Conservation (phyloP, 2,329 filamentous ascomycete species). For the Beauveria pseudobassiana region DNA sequence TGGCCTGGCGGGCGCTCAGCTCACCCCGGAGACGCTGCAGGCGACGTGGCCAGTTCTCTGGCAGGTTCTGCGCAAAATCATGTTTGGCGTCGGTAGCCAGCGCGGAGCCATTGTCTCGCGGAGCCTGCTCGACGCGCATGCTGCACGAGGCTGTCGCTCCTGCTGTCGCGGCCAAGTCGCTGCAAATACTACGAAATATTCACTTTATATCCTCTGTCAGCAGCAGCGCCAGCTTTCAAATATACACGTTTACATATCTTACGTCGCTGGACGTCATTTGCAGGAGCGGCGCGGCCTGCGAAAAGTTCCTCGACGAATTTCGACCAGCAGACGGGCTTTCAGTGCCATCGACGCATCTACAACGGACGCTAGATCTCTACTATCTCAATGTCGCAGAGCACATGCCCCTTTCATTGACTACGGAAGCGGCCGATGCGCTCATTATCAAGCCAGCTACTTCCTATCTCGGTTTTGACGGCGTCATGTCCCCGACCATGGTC, state of each 20-base stretch:
- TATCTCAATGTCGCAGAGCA: conserved; percentile 85
- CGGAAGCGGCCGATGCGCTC: conserved; percentile 61
- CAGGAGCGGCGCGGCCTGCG: conserved; percentile 57
- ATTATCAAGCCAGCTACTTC: conserved; percentile 66
- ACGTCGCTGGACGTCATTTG: conserved; percentile 75
- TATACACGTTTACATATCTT: conserved; percentile 77
- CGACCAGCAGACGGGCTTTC: conserved; percentile 33
- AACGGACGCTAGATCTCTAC: conserved; percentile 73
- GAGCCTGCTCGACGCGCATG: conserved; percentile 44
- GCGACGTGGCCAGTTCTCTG: conserved; percentile 65
- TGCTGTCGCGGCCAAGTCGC: conserved; percentile 58
- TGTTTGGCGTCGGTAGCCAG: conserved; percentile 71
- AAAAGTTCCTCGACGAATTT: conserved; percentile 60
- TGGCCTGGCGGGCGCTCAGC: conserved; percentile 53
- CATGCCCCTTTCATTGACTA: conserved; percentile 62
- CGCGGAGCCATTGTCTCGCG: conserved; percentile 66
- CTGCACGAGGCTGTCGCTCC: conserved; percentile 44
- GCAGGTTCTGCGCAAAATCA: conserved; percentile 64
- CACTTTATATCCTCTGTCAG: conserved; percentile 75
- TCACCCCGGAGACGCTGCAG: conserved; percentile 58
- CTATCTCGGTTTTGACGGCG: conserved; percentile 52
- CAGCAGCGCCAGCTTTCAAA: conserved; percentile 67
- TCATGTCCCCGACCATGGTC: conserved; percentile 38
- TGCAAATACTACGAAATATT: conserved; percentile 68
- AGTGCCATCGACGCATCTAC: conserved; percentile 33